Percentiles rank a stretch among this genome's conserved stretches.
phyloP scores from a whole-genome alignment of 2,329 filamentous ascomycete species.

The Penicillium sumatraense region DNA sequence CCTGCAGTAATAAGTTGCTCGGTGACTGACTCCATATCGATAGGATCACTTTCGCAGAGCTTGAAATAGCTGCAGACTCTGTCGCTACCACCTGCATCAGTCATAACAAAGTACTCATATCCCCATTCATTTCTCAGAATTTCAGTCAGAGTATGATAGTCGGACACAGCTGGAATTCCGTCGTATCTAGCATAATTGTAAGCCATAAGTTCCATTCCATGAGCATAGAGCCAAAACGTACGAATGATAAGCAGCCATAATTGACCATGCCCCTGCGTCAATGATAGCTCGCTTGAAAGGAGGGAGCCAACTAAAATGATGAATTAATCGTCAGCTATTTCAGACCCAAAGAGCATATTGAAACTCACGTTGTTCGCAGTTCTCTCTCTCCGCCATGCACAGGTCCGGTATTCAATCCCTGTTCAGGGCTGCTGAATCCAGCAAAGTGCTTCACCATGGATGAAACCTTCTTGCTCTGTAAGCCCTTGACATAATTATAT shows the following conservation, averaged over 20 bases:
- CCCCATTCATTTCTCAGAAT: conserved; percentile 75
- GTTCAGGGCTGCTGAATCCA: conserved; percentile 70
- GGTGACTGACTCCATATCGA: conserved; percentile 69
- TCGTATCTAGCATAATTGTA: conserved; percentile 58
- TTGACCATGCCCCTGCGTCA: conserved; percentile 67
- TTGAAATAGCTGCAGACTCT: conserved; percentile 67
- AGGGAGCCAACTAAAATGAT: conserved; percentile 52
- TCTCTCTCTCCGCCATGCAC: conserved; percentile 62
- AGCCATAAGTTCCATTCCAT: neutral
- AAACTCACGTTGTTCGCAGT: conserved; percentile 59
- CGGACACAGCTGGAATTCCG: conserved; percentile 69
- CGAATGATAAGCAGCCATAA: conserved; percentile 77
- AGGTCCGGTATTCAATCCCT: conserved; percentile 71
- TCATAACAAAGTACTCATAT: conserved; percentile 69
- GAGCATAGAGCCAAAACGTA: conserved; percentile 13
- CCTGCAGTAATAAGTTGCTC: conserved; percentile 68
- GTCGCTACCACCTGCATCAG: conserved; percentile 73
- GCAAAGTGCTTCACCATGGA: conserved; percentile 79
- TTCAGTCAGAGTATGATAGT: conserved; percentile 68
- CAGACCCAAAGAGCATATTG: conserved; percentile 23
- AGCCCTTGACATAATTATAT: conserved; percentile 63
- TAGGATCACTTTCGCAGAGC: conserved; percentile 63
- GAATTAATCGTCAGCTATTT: too few species aligned
- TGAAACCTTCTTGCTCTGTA: conserved; percentile 68
- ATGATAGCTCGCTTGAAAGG: conserved; percentile 72